Evolutionary conservation across 1,284 basidiomycete genomes (phyloP), one percentile per base, ranked within the genome.

Genomic region (Rhizoctonia solani): DNA sequence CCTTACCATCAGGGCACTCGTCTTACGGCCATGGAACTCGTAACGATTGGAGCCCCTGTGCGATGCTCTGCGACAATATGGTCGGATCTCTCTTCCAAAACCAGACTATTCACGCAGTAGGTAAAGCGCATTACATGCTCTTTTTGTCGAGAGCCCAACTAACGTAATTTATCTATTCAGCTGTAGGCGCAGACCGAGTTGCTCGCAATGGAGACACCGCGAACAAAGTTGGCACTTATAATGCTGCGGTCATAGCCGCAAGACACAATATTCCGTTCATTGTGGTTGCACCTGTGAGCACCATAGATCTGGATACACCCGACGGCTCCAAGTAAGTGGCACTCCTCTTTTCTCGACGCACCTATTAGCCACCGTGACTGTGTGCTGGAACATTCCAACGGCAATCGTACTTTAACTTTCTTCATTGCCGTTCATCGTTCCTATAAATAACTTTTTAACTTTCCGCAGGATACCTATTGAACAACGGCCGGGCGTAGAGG

Each of bases 41-140:
- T 91, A 71, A 88, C 87, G 0, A 83, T 96, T 47, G 80, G 85
- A 41, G 89, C 94, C 14, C 90, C 92, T 89, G 88, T 13, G 87
- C 88, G n/a, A 95, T 96, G 93, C 87, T 96, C 59, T 95, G 92
- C 75, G 93, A 97, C 75, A 95, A 91, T 44, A 95, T 95, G 89
- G 90, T 96, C 30, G 93, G 94, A 14, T 94, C 92, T 0, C 79
- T 95, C 46, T 92, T 97, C 80, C 92, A 94, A 74, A 88, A 92
- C 75, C 81, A 91, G 74, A 79, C 85, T 44, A 90, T 96, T 55
- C 90, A 95, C 74, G 92, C 88, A n/a, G 87, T 96, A 54, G 89
- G 81, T 16, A 68, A 69, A 68, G 3, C 29, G 8, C n/a, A 13
- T 9, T 42, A 39, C 37, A 39, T 39, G 37, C 37, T 8, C 8